phyloP scores from a whole-genome alignment of 768 basidiomycete genomes.

The Hygrophoropsis aurantiaca region DNA sequence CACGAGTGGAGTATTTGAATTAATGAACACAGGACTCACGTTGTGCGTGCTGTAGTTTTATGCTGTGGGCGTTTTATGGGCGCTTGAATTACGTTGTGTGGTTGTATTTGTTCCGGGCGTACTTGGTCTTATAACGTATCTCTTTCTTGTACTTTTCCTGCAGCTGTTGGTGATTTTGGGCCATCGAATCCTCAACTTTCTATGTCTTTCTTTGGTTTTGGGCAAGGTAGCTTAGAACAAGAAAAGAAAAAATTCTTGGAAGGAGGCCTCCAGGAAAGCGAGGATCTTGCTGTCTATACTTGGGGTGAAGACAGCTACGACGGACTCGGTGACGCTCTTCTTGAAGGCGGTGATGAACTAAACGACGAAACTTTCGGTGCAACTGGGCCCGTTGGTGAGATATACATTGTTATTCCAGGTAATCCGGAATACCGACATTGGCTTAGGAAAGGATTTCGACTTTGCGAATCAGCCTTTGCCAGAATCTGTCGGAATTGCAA shows the following conservation, averaged over 20 bases:
- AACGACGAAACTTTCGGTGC: conserved; percentile 97
- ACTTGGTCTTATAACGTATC: conserved; percentile 1
- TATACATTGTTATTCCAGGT: not conserved
- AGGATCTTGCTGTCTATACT: conserved; percentile 87
- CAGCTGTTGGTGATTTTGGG: conserved; percentile 9
- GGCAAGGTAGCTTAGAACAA: conserved; percentile 60
- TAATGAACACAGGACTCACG: too few species aligned
- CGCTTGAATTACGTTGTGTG: conserved; percentile 6
- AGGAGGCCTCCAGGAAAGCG: conserved; percentile 52
- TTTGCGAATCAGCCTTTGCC: conserved; percentile 55
- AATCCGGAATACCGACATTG: conserved; percentile 8
- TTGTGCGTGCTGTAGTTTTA: too few species aligned
- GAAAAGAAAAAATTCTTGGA: conserved; percentile 59
- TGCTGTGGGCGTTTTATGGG: too few species aligned
- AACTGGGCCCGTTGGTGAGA: conserved; percentile 68
- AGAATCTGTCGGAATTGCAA: conserved; percentile 13
- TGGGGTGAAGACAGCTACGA: conserved; percentile 93
- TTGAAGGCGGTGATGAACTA: conserved; percentile 88
- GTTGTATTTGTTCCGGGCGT: conserved; percentile 13
- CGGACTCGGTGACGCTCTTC: conserved; percentile 82
- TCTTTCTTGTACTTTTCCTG: conserved; percentile 11
- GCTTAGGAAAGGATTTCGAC: conserved; percentile 87
- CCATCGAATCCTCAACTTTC: conserved; percentile 1
- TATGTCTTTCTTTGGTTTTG: conserved; percentile 87
- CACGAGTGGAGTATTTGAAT: too few species aligned